phyloP scores from a whole-genome alignment of 208 protist genomes.

The Leishmania tarentolae region DNA sequence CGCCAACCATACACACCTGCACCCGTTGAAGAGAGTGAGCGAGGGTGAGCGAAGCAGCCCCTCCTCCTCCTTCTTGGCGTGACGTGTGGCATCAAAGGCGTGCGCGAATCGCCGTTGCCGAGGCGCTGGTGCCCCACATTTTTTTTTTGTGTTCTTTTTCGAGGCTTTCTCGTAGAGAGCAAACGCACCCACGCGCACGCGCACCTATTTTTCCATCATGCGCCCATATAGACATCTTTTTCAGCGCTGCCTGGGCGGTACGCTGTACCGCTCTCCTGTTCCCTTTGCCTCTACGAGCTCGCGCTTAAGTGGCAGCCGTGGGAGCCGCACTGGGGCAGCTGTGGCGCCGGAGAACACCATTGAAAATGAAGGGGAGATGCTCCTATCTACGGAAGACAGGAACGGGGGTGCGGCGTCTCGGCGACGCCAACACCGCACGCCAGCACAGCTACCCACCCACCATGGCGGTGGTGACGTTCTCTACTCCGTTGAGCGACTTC shows the following conservation, averaged over 20 bases:
- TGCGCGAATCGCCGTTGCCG: not conserved
- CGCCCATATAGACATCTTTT: conserved; percentile 2
- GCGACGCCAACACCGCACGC: conserved; percentile 10
- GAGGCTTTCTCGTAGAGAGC: not conserved
- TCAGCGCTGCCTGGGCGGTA: conserved; percentile 19
- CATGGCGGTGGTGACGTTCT: not conserved
- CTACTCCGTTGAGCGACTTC: conserved; percentile 14
- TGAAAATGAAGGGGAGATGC: conserved; percentile 4
- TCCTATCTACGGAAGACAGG: not conserved
- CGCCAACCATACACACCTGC: not conserved
- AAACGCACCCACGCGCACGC: not conserved
- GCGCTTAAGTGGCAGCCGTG: not conserved
- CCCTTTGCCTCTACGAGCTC: conserved; percentile 11
- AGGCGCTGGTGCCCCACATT: too few species aligned
- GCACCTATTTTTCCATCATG: not conserved
- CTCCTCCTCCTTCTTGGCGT: not conserved
- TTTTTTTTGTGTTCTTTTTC: not conserved
- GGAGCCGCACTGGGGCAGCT: not conserved
- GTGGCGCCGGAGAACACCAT: not conserved
- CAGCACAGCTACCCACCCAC: conserved; percentile 14
- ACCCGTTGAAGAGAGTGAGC: not conserved
- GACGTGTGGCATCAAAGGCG: not conserved
- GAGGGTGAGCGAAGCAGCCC: not conserved
- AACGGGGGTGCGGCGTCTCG: not conserved
- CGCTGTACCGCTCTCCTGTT: conserved; percentile 7